Conservation (phyloP, 140 eudicot species). For the Cichorium intybus region DNA sequence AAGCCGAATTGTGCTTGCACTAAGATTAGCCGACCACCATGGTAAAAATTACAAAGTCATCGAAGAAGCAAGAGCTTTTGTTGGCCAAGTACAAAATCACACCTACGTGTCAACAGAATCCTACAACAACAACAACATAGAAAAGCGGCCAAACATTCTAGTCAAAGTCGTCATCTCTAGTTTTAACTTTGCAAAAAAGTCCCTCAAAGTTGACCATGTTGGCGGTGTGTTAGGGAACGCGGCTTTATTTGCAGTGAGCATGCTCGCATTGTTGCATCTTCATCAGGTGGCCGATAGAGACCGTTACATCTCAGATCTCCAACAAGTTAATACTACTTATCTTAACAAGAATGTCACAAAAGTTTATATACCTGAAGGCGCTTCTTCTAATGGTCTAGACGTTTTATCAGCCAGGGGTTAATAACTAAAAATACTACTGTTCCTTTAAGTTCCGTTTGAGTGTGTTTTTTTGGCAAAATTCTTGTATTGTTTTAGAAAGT, state of each 20-base stretch:
- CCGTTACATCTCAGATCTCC: constrained; percentile 36
- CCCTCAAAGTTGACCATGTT: constrained; percentile 50
- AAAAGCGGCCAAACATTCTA: constrained; percentile 44
- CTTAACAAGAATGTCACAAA: constrained; percentile 38
- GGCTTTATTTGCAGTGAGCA: constrained; percentile 83
- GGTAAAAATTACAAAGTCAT: constrained; percentile 87
- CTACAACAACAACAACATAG: constrained; percentile 18
- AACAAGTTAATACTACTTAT: constrained; percentile 8
- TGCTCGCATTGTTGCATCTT: constrained; percentile 76
- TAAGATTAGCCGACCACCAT: constrained; percentile 84
- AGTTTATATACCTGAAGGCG: constrained; percentile 34
- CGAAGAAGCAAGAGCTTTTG: constrained; percentile 82
- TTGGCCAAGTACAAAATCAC: constrained; percentile 67
- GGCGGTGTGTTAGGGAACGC: constrained; percentile 79
- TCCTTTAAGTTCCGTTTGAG: not conserved
- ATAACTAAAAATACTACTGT: not conserved
- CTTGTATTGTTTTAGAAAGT: constrained; percentile 14
- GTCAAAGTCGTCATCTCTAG: constrained; percentile 52
- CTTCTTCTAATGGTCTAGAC: constrained; percentile 53
- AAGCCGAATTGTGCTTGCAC: constrained; percentile 81
- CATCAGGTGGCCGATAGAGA: constrained; percentile 57
- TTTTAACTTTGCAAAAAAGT: constrained; percentile 47
- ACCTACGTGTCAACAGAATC: constrained; percentile 35
- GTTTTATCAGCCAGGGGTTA: constrained; percentile 73
- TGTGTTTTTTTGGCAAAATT: constrained; percentile 1